Conservation (phyloP, 192 early-diverging fungal species). For the Umbelopsis sp. region DNA sequence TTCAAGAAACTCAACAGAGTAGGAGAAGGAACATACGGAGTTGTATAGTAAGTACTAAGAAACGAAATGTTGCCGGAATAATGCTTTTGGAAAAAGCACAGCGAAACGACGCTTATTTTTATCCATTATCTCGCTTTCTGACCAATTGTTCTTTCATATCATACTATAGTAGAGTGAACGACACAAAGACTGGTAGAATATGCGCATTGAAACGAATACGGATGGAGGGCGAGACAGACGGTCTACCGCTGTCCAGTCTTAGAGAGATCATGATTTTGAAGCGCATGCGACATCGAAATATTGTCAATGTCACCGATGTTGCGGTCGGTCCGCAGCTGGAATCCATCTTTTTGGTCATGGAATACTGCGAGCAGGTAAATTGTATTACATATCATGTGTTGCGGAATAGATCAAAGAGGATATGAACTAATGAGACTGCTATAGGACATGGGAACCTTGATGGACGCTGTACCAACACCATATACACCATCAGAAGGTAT, state of each 20-base stretch:
- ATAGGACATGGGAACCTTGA: conserved; percentile 53
- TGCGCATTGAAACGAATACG: conserved; percentile 57
- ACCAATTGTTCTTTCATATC: too few relatives aligned
- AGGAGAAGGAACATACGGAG: conserved; percentile 92
- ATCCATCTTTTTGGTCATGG: conserved; percentile 89
- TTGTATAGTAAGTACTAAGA: conserved; percentile 71
- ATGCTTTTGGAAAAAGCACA: too few relatives aligned
- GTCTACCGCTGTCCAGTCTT: conserved; percentile 72
- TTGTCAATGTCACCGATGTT: conserved; percentile 72
- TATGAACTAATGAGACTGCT: neutral
- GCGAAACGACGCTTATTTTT: too few relatives aligned
- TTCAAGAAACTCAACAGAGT: conserved; percentile 90
- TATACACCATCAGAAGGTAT: conserved; percentile 59
- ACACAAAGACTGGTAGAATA: conserved; percentile 48
- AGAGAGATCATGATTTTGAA: conserved; percentile 76
- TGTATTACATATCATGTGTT: neutral
- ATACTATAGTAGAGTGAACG: conserved; percentile 49
- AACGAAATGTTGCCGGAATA: too few relatives aligned
- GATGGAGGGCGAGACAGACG: conserved; percentile 60
- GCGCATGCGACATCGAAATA: conserved; percentile 67
- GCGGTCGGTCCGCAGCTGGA: conserved; percentile 65
- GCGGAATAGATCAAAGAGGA: neutral
- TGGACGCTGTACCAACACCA: conserved; percentile 56
- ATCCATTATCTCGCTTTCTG: too few relatives aligned
- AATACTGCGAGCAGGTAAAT: conserved; percentile 81